phyloP scores from a whole-genome alignment of 2,329 filamentous ascomycete species.

The Xylariaceae sp. region DNA sequence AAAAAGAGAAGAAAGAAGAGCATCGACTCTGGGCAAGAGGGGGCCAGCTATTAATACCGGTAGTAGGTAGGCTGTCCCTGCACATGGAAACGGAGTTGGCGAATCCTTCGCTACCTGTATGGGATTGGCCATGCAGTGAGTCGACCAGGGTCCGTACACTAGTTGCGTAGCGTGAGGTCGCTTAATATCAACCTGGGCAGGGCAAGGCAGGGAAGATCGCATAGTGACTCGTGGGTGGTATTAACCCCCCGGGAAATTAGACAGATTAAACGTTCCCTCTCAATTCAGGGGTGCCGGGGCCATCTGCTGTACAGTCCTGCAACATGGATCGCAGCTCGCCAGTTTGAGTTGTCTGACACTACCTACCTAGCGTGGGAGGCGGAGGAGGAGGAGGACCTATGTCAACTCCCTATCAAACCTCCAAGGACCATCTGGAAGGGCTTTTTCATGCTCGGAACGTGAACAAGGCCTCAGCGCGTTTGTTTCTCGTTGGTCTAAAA shows the following conservation, averaged over 20 bases:
- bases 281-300: slow-evolving; percentile 12
- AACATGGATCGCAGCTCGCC: neutral
- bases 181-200: too few species aligned
- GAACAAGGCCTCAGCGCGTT: too few species aligned
- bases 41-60: slow-evolving; percentile 44
- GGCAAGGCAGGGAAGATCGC: neutral
- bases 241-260: slow-evolving; percentile 30
- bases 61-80: slow-evolving; percentile 2
- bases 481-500: too few species aligned
- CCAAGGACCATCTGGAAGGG: neutral
- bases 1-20: slow-evolving; percentile 15
- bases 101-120: slow-evolving; percentile 2
- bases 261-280: slow-evolving; percentile 14
- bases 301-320: neutral
- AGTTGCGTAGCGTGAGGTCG: too few species aligned
- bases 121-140: neutral
- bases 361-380: neutral
- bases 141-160: neutral
- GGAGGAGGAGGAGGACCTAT: too few species aligned
- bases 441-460: too few species aligned
- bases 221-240: neutral
- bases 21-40: slow-evolving; percentile 29
- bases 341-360: neutral
- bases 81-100: slow-evolving; percentile 29
- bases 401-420: neutral